Percentiles rank a stretch among this genome's conserved stretches.
Conservation (phyloP, 2,329 filamentous ascomycete genomes). For the Fusarium sp. region DNA sequence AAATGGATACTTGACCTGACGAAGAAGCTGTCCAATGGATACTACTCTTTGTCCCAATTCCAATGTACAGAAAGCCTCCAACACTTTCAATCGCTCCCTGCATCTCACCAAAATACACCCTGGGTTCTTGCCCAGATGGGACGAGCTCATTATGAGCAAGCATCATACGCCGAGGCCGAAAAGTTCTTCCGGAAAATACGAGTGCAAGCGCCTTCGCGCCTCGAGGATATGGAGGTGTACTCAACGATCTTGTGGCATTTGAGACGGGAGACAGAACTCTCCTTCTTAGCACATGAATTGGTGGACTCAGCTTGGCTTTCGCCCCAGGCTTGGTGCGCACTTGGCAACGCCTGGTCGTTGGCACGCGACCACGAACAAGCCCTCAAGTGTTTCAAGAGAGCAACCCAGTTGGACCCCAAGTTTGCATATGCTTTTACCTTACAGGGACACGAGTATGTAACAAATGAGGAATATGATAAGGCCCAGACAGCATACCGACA, state of each 20-base stretch:
- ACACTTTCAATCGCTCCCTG: constrained; percentile 76
- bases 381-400: constrained; percentile 91
- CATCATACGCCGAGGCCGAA: constrained; percentile 86
- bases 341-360: constrained; percentile 95
- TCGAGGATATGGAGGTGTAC: constrained; percentile 98
- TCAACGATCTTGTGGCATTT: constrained; percentile 99
- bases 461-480: constrained; percentile 97
- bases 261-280: constrained; percentile 90
- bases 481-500: constrained; percentile 87
- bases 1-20: constrained; percentile 82
- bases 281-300: constrained; percentile 90
- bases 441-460: constrained; percentile 94
- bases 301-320: constrained; percentile 88
- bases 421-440: constrained; percentile 97
- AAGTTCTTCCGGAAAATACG: constrained; percentile 85
- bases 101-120: constrained; percentile 85
- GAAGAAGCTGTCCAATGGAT: constrained; percentile 83
- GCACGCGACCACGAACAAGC: constrained; percentile 95
- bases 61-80: constrained; percentile 81
- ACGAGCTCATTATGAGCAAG: constrained; percentile 90
- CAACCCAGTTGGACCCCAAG: constrained; percentile 87
- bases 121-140: constrained; percentile 94
- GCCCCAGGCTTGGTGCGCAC: constrained; percentile 93
- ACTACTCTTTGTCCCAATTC: constrained; percentile 81
- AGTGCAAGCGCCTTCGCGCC: constrained; percentile 79